Percentiles rank a stretch among this genome's conserved stretches.
Evolutionary conservation across 148 eudicot genomes (phyloP).

Genomic region (Linanthus parryae): DNA sequence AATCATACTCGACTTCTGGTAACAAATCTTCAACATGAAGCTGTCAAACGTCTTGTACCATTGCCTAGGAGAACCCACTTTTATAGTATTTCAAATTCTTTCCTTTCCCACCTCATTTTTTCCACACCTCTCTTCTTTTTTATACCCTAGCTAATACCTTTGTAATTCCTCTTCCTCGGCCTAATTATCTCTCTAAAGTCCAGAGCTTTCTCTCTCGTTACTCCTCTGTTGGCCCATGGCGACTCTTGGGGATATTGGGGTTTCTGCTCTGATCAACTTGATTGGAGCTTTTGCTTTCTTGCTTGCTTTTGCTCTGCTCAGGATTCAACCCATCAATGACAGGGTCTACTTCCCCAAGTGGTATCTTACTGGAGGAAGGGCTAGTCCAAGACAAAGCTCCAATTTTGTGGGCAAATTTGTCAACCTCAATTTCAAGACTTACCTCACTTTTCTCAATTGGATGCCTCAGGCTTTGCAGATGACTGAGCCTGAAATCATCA

Average conservation of each 20-base stretch:
- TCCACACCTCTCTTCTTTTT: too few species aligned
- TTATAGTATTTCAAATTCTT: too few species aligned
- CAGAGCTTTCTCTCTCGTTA: background rate
- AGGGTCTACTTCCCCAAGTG: constrained; percentile 91
- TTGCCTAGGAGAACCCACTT: too few species aligned
- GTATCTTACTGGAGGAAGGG: constrained; percentile 71
- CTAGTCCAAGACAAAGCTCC: constrained; percentile 32
- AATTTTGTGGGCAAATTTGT: constrained; percentile 78
- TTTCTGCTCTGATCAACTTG: constrained; percentile 84
- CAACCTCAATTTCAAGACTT: constrained; percentile 67
- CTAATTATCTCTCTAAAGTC: too few species aligned
- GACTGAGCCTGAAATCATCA: constrained; percentile 60
- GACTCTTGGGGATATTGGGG: constrained; percentile 78
- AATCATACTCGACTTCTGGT: too few species aligned
- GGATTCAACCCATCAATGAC: constrained; percentile 93
- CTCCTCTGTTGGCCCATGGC: constrained; percentile 46
- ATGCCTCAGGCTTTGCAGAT: constrained; percentile 89
- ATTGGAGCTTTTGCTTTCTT: constrained; percentile 66
- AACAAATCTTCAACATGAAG: too few species aligned
- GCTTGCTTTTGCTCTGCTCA: constrained; percentile 80
- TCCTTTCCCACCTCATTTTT: too few species aligned
- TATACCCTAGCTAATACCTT: too few species aligned
- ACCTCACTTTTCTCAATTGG: constrained; percentile 85
- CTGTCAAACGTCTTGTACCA: too few species aligned
- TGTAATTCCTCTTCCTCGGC: too few species aligned